Percentiles rank a stretch among this genome's conserved stretches.
Conservation (phyloP, 306 rosid species). For the Glycine tomentella region DNA sequence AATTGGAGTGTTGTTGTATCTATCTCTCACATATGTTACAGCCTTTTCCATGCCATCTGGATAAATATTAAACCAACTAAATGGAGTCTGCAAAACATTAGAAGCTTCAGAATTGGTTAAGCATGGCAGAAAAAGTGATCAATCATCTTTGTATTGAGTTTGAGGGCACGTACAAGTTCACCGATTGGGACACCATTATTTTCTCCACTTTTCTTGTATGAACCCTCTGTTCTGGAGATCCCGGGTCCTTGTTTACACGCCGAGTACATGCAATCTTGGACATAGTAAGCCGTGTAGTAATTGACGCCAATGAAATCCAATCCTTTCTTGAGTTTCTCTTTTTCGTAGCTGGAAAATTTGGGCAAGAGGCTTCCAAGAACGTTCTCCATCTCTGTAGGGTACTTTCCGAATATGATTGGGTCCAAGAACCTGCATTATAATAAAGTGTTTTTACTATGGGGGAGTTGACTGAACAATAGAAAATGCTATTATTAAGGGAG, state of each 20-base stretch:
- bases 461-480: conserved; percentile 2
- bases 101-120: background rate
- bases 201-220: conserved; percentile 42
- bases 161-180: conserved; percentile 57
- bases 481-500: background rate
- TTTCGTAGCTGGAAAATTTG: conserved; percentile 54
- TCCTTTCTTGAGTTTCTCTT: conserved; percentile 59
- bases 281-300: conserved; percentile 67
- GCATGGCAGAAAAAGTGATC: background rate
- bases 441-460: background rate
- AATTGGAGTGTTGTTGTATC: conserved; percentile 75
- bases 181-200: conserved; percentile 63
- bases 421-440: conserved; percentile 67
- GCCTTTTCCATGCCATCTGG: conserved; percentile 78
- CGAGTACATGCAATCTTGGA: conserved; percentile 70
- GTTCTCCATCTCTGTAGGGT: conserved; percentile 68
- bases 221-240: conserved; percentile 69
- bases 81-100: conserved; percentile 53
- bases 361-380: conserved; percentile 66
- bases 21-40: conserved; percentile 60
- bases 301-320: conserved; percentile 81
- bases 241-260: conserved; percentile 62
- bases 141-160: conserved; percentile 12
- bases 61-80: conserved; percentile 63
- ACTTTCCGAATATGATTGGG: conserved; percentile 73